Evolutionary conservation across 352 stramenopile genomes (phyloP), one percentile per base, ranked within the genome.

Genomic region (Pythium scleroteichum): DNA sequence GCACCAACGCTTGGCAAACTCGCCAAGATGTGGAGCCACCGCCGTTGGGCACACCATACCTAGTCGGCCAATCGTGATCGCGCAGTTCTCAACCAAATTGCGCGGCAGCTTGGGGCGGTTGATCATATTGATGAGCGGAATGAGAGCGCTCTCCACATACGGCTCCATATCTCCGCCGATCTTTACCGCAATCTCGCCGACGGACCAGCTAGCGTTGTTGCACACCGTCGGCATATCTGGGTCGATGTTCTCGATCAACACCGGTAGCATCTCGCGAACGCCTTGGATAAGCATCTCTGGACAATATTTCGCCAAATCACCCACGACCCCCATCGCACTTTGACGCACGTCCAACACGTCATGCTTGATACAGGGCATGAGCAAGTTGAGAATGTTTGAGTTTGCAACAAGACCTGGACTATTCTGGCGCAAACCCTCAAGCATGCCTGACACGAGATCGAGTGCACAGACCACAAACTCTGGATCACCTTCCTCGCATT

Each of bases 121-220:
- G 64, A 95, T 94, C 81, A 96, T 96, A 50, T 76, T 63, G 49
- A 96, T 81, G 16, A 96, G 59, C 39, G 82, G 79, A 3, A 29
- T 71, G 42, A 96, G 71, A 49, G 79, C 87, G 33, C 55, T 75
- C 57, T 90, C 75, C 6, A 95, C 84, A 53, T 86, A 96, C 51
- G 87, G 87, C 59, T 89, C 73, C 68, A 97, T 95, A 38, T 93
- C 87, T n/a, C 69, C 68, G 20, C 84, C 85, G 20, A 93, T 87
- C 48, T 89, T 85, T 32, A 95, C 75, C 8, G 89, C 86, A 57
- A 97, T 94, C 68, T 97, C 89, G 12, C 89, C 89, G 13, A 97
- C 82, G 27, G 89, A 92, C 89, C 89, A 97, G 59, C 87, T 96
- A 41, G 89, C 89, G 66, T 97, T 97, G 76, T 97, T 97, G 83